Evolutionary conservation across 2,329 filamentous ascomycete genomes (phyloP), one percentile per base, ranked within the genome.

Genomic region (Hypoxylon sp.): DNA sequence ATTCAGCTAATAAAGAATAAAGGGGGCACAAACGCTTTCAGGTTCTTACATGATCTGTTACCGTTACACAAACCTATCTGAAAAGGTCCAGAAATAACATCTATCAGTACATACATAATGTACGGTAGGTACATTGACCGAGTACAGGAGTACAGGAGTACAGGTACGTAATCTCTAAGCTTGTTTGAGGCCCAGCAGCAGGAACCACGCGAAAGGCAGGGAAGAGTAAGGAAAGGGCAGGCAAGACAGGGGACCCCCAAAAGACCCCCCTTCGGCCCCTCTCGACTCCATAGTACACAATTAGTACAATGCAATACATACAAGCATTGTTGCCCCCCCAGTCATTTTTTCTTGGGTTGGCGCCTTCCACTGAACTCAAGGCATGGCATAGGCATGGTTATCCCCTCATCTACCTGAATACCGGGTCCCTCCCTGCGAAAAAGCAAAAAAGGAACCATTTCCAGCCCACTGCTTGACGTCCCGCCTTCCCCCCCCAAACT

Each of bases 401-500:
- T 73, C 72, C 74, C 73, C 73, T 74, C 73, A 70, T 68, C 68
- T 70, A 72, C 72, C 71, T 75, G 71, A 72, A 64, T 70, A 73
- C 65, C 72, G 73, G 73, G 69, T 72, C 71, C 63, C 63, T 65
- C 65, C 67, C 65, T 70, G 54, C 63, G 61, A 72, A 70, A 37
- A 63, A 63, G 56, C 57, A 67, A 72, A 61, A 68, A 66, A 46
- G 57, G 29, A 31, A 31, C 70, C 72, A 69, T 70, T 67, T 64
- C 52, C 63, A 67, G 58, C 58, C 63, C 67, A 59, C 56, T 29
- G 37, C 33, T 58, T 29, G 35, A 29, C 48, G 44, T 65, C 61
- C 65, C 61, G 61, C 61, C 61, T 61, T 33, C 57, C 53, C 61
- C 53, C 61, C 53, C 39, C 52, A 42, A 48, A 31, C 51, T 17